These are phyloP conservation scores for Penicillium aurantiogriseum DNA, from an alignment of 2,329 filamentous ascomycete genomes.

Conservation along the genomic window DNA sequence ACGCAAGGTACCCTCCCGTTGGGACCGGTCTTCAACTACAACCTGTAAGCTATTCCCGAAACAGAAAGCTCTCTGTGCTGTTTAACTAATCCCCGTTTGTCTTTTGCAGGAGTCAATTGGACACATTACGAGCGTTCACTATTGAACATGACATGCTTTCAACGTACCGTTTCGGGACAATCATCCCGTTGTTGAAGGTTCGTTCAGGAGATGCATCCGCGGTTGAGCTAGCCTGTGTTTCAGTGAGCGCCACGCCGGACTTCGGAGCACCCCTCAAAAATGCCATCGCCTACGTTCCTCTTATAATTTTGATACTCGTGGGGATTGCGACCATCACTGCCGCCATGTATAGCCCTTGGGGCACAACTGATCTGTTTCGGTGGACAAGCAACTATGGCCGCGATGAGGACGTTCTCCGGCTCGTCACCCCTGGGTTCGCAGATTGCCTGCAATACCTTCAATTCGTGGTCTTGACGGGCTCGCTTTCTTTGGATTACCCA, in stretches of 20 bases:
- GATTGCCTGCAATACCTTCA: constrained; percentile 98
- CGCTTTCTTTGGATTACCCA: constrained; percentile 81
- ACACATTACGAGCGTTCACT: constrained; percentile 66
- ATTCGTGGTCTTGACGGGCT: constrained; percentile 84
- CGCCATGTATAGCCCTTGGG: constrained; percentile 90
- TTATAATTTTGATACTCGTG: constrained; percentile 74
- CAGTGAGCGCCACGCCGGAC: constrained; percentile 78
- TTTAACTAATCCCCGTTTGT: background rate
- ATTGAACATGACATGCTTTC: constrained; percentile 72
- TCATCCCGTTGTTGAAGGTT: constrained; percentile 70
- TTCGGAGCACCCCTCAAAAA: constrained; percentile 68
- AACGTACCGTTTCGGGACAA: constrained; percentile 82
- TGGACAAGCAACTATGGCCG: constrained; percentile 98
- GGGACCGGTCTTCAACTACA: constrained; percentile 65
- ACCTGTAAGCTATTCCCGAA: constrained; percentile 42
- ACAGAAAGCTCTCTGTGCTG: background rate
- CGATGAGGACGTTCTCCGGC: constrained; percentile 82
- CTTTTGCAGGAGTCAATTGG: constrained; percentile 44
- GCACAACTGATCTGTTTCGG: constrained; percentile 81
- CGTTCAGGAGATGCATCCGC: constrained; percentile 67
- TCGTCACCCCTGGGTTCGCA: constrained; percentile 93
- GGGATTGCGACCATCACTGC: constrained; percentile 80
- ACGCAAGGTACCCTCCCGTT: constrained; percentile 69
- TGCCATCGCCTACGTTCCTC: constrained; percentile 72
- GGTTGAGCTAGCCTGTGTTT: constrained; percentile 73